phyloP scores from a whole-genome alignment of 1,284 basidiomycete species.

The Coniferiporia weirii region DNA sequence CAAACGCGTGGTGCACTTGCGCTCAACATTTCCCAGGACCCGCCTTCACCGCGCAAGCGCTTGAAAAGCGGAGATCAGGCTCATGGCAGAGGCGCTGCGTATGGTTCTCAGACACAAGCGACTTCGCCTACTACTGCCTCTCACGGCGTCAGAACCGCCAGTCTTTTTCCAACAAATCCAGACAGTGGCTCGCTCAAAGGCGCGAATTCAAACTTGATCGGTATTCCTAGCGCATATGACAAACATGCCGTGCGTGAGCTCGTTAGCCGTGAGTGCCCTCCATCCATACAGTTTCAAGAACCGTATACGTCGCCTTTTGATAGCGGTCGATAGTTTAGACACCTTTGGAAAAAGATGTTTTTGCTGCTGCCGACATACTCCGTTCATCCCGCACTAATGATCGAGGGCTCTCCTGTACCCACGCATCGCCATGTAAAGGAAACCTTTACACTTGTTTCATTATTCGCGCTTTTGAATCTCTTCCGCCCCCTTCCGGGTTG shows the following conservation, averaged over 20 bases:
- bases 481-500: neutral
- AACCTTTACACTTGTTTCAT: neutral
- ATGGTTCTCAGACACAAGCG: neutral
- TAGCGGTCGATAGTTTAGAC: slow-evolving; percentile 8
- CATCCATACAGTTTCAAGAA: neutral
- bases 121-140: neutral
- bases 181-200: neutral
- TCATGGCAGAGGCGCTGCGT: neutral
- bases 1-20: neutral
- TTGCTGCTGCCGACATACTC: neutral
- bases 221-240: neutral
- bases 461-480: neutral
- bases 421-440: neutral
- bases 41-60: slow-evolving; percentile 5
- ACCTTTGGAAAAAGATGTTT: neutral
- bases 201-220: neutral
- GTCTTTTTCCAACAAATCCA: neutral
- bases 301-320: slow-evolving; percentile 3
- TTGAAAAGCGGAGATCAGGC: neutral
- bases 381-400: slow-evolving; percentile 3
- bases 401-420: neutral
- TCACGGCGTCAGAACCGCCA: neutral
- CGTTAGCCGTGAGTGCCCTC: slow-evolving; percentile 55
- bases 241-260: slow-evolving; percentile 57
- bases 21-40: neutral